Base-by-base conservation (phyloP, 495 filamentous ascomycete genomes). In the Lepraria neglecta region DNA sequence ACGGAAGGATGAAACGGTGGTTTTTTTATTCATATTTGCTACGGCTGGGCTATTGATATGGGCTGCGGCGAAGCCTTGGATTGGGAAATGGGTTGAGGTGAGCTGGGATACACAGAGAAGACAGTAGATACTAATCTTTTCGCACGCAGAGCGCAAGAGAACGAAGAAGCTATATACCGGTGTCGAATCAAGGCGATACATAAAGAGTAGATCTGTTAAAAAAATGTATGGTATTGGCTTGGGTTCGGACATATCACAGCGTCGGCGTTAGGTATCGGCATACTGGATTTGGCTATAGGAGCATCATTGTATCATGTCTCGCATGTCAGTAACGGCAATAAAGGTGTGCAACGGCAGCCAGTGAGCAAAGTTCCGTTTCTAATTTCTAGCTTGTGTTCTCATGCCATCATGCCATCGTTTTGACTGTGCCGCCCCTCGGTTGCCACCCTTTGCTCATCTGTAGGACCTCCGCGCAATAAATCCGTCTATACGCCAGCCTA, bases 21-120 rank as follows among this genome's bases (percentile, higher is more conserved):
- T 98, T 0, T 88, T 92, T 70, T 87, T 91, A 6, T 98, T 98
- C 70, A 90, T 98, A 28, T 74, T 91, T 60, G 87, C 89, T 40
- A 97, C 92, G 6, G 78, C 84, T n/a, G 89, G 89, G 3, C 70
- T 98, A 64, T 75, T 97, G 58, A 80, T 77, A 35, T 97, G 89
- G 84, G 92, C 94, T 1, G 82, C 81, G 17, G 72, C 88, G 19
- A 85, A 84, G 72, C 78, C 83, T 42, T 87, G 86, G 76, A 78
- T 86, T 33, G 74, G 80, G 60, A 77, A 78, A 65, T 85, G 78
- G 75, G 67, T 79, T 56, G 81, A 82, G 72, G 80, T 79, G 72
- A 70, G 76, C 62, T 57, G 24, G 24, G 24, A 24, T 24, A 24
- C 24, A 24, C 24, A 24, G 24, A 24, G 24, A 24, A 24, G 24